Percentiles rank a stretch among this genome's conserved stretches.
These are phyloP conservation scores for Aegilops sharonensis DNA, from an alignment of 176 grass and related monocot genomes.

Conservation along the genomic window DNA sequence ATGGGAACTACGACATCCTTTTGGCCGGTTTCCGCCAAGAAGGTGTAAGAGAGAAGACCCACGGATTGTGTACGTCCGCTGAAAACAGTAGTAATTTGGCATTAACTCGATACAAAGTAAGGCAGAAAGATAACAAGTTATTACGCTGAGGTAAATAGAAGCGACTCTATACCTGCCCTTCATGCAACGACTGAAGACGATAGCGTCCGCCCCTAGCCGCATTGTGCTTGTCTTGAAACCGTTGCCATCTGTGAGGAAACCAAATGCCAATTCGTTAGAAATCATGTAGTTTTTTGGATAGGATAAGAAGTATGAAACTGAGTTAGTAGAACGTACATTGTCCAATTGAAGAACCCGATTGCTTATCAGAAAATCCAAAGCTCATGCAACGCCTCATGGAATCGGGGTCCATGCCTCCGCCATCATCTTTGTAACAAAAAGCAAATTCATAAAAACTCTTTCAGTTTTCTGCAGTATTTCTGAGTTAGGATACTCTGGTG, in stretches of 20 bases:
- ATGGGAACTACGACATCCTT: slow-evolving; percentile 67
- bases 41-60: slow-evolving; percentile 85
- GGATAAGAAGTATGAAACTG: background rate
- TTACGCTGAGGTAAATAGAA: background rate
- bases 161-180: slow-evolving; percentile 42
- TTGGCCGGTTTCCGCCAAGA: slow-evolving; percentile 45
- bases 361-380: slow-evolving; percentile 89
- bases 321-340: slow-evolving; percentile 51
- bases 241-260: slow-evolving; percentile 60
- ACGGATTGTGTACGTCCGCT: slow-evolving; percentile 64
- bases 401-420: slow-evolving; percentile 84
- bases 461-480: slow-evolving; percentile 18
- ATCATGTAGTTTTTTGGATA: background rate
- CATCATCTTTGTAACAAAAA: slow-evolving; percentile 61
- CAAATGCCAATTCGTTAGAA: background rate
- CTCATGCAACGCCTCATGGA: slow-evolving; percentile 78
- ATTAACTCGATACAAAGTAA: slow-evolving; percentile 1
- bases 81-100: slow-evolving; percentile 21
- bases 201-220: slow-evolving; percentile 79
- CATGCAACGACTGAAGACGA: slow-evolving; percentile 64
- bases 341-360: slow-evolving; percentile 64
- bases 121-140: background rate
- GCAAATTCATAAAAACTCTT: background rate
- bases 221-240: slow-evolving; percentile 95
- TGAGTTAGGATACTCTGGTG: background rate